Base-by-base conservation (phyloP, 1,284 basidiomycete genomes). In the Apiotrichum akiyoshidainum region DNA sequence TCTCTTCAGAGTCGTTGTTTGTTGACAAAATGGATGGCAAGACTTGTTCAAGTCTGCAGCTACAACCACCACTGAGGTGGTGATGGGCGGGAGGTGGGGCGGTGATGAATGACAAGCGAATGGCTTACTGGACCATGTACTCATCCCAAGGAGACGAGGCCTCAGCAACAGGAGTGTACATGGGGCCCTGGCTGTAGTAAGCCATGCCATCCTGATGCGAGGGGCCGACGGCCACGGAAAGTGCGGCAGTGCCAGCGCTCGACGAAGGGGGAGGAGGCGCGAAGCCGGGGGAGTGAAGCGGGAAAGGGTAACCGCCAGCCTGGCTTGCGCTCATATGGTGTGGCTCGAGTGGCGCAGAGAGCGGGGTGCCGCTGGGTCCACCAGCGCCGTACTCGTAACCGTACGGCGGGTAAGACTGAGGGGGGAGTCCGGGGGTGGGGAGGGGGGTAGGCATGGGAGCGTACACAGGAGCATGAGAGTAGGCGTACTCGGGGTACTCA, bases 61-160 rank as follows among this genome's bases (percentile, higher is more conserved):
- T 31, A 31, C 26, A 31, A 31, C 26, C 26, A 31, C 4, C 26
- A 31, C 3, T 31, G 7, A 31, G 26, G 26, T n/a, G 40, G 35
- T 16, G 31, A 13, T 4, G 44, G 33, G 39, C 6, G 10, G 39
- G 22, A 4, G 16, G 40, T n/a, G 40, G 40, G 40, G 12, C 16
- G 14, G 40, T 8, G 40, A 17, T 17, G 13, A 8, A 17, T 17
- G 26, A 31, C 40, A 17, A 5, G 40, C 8, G 16, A 21, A 19
- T 21, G 10, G 10, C 11, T 35, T 57, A 51, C 39, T 51, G 42
- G 9, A 52, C 46, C n/a, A 57, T 57, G 50, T 57, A 57, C 48
- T 55, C 54, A 31, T 49, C 54, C 54, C 54, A 55, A 6, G 54
- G 54, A 6, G 54, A 46, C 2, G 45, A 45, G 9, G 45, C 45